Conservation (phyloP, 2,329 filamentous ascomycete species). For the Calonectria ilicicola region DNA sequence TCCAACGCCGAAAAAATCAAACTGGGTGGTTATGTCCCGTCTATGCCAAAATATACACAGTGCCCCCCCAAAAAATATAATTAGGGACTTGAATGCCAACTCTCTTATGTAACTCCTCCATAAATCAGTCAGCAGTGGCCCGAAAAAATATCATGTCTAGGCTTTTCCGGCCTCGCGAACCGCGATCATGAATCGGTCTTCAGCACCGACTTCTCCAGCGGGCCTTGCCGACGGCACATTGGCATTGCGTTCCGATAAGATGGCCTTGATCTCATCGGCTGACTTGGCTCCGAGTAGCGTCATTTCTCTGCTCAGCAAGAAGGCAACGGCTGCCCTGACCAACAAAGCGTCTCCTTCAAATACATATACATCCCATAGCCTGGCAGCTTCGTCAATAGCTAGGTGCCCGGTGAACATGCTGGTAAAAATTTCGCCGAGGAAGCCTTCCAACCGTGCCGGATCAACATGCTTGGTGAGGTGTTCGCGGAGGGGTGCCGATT, state of each 20-base stretch:
- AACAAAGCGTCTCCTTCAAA: slow-evolving; percentile 84
- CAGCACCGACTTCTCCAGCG: slow-evolving; percentile 58
- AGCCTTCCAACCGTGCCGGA: slow-evolving; percentile 61
- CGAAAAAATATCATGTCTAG: slow-evolving; percentile 30
- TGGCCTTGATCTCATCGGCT: slow-evolving; percentile 56
- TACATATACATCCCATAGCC: slow-evolving; percentile 85
- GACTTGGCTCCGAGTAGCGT: slow-evolving; percentile 61
- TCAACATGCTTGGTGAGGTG: slow-evolving; percentile 69
- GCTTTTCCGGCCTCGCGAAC: slow-evolving; percentile 51
- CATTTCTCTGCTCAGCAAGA: slow-evolving; percentile 68
- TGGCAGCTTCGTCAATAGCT: slow-evolving; percentile 75
- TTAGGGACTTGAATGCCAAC: slow-evolving; percentile 8
- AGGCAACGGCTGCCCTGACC: slow-evolving; percentile 77
- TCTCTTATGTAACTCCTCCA: slow-evolving; percentile 22
- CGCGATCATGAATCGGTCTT: slow-evolving; percentile 56
- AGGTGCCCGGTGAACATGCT: slow-evolving; percentile 73
- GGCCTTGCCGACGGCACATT: slow-evolving; percentile 47
- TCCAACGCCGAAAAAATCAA: slow-evolving; percentile 41
- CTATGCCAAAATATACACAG: slow-evolving; percentile 44
- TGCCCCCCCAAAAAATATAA: neutral
- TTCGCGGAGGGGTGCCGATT: slow-evolving; percentile 71
- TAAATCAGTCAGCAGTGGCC: slow-evolving; percentile 22
- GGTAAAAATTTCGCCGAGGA: slow-evolving; percentile 71
- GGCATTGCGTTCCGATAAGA: slow-evolving; percentile 48
- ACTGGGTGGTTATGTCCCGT: slow-evolving; percentile 36